Evolutionary conservation across 306 rosid species (phyloP).

Genomic region (Dryas drummondii): DNA sequence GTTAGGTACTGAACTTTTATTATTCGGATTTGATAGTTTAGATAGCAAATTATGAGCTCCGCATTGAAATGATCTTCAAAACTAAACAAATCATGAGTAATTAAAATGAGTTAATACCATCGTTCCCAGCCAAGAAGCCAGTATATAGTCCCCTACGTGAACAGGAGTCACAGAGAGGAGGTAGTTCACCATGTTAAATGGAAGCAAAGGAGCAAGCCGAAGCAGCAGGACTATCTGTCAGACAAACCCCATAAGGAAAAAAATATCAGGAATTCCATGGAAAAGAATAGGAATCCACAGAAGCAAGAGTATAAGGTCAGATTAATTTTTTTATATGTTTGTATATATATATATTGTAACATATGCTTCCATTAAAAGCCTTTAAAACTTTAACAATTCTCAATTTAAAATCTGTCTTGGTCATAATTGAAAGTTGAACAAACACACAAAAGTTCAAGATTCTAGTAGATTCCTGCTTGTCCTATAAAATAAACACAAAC

Average conservation of each 20-base stretch:
- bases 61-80: background rate
- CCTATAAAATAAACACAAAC: too few species aligned
- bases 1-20: background rate
- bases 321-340: background rate
- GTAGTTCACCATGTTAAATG: constrained; percentile 59
- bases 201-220: constrained; percentile 55
- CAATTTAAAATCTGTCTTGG: too few species aligned
- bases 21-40: constrained; percentile 7
- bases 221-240: constrained; percentile 53
- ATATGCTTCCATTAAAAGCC: too few species aligned
- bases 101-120: constrained; percentile 40
- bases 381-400: too few species aligned
- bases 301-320: background rate
- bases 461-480: background rate
- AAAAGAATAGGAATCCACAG: background rate
- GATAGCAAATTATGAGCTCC: background rate
- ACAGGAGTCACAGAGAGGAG: constrained; percentile 53
- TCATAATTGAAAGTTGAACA: too few species aligned
- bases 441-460: too few species aligned
- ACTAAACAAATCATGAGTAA: background rate
- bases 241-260: constrained; percentile 2
- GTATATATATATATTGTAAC: background rate
- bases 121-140: constrained; percentile 65
- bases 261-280: constrained; percentile 5
- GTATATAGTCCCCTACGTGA: constrained; percentile 43